Evolutionary conservation across 257 asterid species (phyloP), one percentile per base, ranked within the genome.

Genomic region (Ajuga chamaepitys): DNA sequence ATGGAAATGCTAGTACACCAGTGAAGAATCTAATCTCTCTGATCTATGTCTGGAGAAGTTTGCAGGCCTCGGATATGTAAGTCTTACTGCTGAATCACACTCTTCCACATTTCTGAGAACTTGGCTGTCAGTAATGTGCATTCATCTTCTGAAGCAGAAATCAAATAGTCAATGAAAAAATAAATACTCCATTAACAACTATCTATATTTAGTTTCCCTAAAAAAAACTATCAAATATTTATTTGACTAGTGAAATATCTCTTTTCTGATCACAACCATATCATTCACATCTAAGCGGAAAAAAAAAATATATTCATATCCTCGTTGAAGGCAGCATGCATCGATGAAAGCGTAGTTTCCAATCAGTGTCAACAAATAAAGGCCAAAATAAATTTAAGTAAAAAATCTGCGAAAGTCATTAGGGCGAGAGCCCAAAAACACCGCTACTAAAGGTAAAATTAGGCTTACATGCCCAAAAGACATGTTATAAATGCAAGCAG

Each of bases 91-190:
- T 71, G 47, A 28, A 62, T 69, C 81, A 70, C 80, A 74, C 76
- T 76, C 75, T 81, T 78, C 88, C 71, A 83, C 81, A 86, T 74
- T 73, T 78, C 73, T 28, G 66, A 16, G 58, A 64, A 73, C 58
- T 70, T 67, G 67, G 80, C 62, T 37, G 52, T 55, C 73, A 52
- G 66, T 45, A 68, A 58, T 8, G 62, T 8, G 55, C 40, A 9
- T 4, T 59, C 21, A 38, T 50, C 22, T 68, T 66, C 86, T 79
- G 85, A 64, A 61, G 42, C 59, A 67, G 40, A 77, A 58, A 51
- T 24, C 66, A 72, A 11, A 66, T 8, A 60, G 37, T 50, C 17
- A 35, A 60, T 38, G 61, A 46, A 64, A 34, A 46, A 28, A 70
- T 5, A 11, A 14, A 38, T 22, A 18, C 24, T 2, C 25, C 44